Conservation (phyloP, 192 early-diverging fungal species). For the Linnemannia elongata region DNA sequence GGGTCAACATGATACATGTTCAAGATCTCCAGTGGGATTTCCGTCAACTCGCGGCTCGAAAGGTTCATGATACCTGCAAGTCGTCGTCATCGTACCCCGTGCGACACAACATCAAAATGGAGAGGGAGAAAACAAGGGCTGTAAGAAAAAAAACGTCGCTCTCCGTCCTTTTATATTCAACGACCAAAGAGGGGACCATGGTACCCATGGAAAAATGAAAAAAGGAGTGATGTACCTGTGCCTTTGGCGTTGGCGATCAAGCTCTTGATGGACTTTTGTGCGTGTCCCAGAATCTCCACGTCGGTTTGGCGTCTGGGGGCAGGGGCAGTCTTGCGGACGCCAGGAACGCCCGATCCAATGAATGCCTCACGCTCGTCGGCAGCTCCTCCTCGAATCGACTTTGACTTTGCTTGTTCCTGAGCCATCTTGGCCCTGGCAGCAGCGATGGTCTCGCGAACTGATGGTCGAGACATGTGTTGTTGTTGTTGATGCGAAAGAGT, state of each 20-base stretch:
- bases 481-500: not conserved
- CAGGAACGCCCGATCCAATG: slow-evolving; percentile 41
- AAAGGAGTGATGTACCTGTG: slow-evolving; percentile 13
- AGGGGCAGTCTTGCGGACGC: slow-evolving; percentile 31
- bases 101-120: not conserved
- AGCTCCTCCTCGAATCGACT: slow-evolving; percentile 41
- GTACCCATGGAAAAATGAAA: no score
- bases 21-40: slow-evolving; percentile 65
- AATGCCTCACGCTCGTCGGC: slow-evolving; percentile 49
- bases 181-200: not conserved
- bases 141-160: not conserved
- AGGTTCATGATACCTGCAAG: slow-evolving; percentile 63
- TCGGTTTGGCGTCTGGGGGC: slow-evolving; percentile 33
- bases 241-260: slow-evolving; percentile 56
- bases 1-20: slow-evolving; percentile 72
- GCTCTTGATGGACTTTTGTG: slow-evolving; percentile 58
- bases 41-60: slow-evolving; percentile 60
- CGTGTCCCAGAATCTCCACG: slow-evolving; percentile 49
- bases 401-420: slow-evolving; percentile 36
- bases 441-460: slow-evolving; percentile 49
- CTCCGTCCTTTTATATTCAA: not conserved
- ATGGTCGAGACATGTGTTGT: slow-evolving; percentile 43
- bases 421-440: slow-evolving; percentile 42
- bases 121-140: not conserved
- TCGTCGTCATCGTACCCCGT: not conserved